Evolutionary conservation across 257 asterid genomes (phyloP).

Genomic region (Solanum etuberosum): DNA sequence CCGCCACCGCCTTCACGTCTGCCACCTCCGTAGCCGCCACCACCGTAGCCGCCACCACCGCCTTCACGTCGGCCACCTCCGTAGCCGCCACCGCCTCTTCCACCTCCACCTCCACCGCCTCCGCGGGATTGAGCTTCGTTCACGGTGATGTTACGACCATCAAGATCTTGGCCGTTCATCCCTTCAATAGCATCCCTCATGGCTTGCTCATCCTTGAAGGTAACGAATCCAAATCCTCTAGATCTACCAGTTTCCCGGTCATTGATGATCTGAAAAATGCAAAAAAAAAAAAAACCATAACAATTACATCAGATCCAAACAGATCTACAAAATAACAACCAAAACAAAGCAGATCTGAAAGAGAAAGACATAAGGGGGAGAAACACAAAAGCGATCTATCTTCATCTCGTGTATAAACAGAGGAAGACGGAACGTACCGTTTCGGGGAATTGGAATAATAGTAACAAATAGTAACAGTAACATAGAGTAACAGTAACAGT

Average conservation of each 20-base stretch:
- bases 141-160: conserved; percentile 41
- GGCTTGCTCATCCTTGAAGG: conserved; percentile 61
- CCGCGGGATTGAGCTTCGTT: not conserved
- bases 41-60: conserved; percentile 29
- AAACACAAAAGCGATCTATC: conserved; percentile 19
- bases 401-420: conserved; percentile 1
- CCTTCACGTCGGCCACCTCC: conserved; percentile 5
- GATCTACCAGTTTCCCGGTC: conserved; percentile 95
- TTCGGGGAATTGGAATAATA: conserved; percentile 3
- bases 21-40: not conserved
- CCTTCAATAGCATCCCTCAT: conserved; percentile 73
- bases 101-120: conserved; percentile 31
- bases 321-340: not conserved
- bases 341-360: not conserved
- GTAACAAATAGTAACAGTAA: conserved; percentile 2
- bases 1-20: conserved; percentile 26
- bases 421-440: conserved; percentile 24
- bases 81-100: not conserved
- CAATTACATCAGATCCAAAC: not conserved
- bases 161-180: conserved; percentile 81
- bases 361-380: not conserved
- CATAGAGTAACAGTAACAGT: not conserved
- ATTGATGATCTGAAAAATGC: conserved; percentile 41
- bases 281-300: not conserved
- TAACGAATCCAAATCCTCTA: conserved; percentile 89